Evolutionary conservation across 768 basidiomycete species (phyloP).

Genomic region (Pleurotus cornucopiae): DNA sequence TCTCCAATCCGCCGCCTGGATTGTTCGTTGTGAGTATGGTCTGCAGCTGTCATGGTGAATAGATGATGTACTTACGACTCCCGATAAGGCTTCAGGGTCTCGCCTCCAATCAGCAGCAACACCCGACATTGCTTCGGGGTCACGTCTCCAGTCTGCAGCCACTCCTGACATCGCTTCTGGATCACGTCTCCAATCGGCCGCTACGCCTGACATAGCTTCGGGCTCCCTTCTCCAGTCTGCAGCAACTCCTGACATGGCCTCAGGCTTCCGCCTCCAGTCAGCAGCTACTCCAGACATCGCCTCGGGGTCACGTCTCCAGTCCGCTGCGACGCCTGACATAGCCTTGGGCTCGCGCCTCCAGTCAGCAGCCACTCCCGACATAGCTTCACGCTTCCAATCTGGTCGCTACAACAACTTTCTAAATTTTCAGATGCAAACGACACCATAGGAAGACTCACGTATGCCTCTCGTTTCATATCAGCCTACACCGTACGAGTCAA

Average conservation of each 20-base stretch:
- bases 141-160: too few species aligned
- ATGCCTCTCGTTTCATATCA: slow-evolving; percentile 1
- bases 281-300: not conserved
- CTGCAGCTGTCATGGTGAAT: not conserved
- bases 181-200: too few species aligned
- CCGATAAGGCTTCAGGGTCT: not conserved
- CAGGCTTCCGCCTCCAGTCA: not conserved
- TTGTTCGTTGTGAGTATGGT: not conserved
- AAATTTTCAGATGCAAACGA: not conserved
- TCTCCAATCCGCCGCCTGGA: not conserved
- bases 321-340: not conserved
- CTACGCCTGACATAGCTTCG: too few species aligned
- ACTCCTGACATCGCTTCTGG: too few species aligned
- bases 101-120: too few species aligned
- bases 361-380: not conserved
- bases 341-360: not conserved
- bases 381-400: slow-evolving; percentile 2
- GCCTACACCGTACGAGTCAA: not conserved
- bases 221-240: too few species aligned
- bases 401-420: not conserved
- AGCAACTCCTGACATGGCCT: too few species aligned
- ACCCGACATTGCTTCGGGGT: too few species aligned
- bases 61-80: not conserved
- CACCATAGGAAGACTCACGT: not conserved
- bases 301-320: not conserved